Conservation (phyloP, 257 asterid genomes). For the Solanum arcanum region DNA sequence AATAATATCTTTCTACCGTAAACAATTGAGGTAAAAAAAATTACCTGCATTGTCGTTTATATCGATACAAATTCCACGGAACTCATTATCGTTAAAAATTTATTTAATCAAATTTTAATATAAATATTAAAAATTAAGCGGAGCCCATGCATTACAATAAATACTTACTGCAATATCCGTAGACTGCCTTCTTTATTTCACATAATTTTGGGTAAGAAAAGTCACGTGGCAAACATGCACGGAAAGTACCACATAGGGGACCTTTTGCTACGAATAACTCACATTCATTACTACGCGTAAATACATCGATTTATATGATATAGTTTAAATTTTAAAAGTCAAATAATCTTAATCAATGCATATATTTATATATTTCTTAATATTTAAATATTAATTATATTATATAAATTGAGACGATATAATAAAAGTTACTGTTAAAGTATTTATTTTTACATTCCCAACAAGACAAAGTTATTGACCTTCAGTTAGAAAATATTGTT, state of each 20-base stretch:
- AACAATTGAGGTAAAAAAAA: background rate
- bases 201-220: background rate
- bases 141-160: background rate
- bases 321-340: accelerated
- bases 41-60: background rate
- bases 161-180: background rate
- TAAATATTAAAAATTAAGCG: background rate
- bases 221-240: constrained; percentile 1
- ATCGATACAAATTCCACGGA: background rate
- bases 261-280: background rate
- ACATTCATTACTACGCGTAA: background rate
- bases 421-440: background rate
- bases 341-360: accelerated
- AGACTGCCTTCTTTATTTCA: background rate
- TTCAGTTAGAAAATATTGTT: background rate
- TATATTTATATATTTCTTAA: background rate
- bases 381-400: background rate
- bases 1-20: background rate
- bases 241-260: background rate
- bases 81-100: background rate
- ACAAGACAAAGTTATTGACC: background rate
- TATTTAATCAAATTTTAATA: accelerated
- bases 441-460: background rate
- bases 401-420: background rate
- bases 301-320: background rate